Evolutionary conservation across 2,329 filamentous ascomycete genomes (phyloP).

Genomic region (Aureobasidium zeae): DNA sequence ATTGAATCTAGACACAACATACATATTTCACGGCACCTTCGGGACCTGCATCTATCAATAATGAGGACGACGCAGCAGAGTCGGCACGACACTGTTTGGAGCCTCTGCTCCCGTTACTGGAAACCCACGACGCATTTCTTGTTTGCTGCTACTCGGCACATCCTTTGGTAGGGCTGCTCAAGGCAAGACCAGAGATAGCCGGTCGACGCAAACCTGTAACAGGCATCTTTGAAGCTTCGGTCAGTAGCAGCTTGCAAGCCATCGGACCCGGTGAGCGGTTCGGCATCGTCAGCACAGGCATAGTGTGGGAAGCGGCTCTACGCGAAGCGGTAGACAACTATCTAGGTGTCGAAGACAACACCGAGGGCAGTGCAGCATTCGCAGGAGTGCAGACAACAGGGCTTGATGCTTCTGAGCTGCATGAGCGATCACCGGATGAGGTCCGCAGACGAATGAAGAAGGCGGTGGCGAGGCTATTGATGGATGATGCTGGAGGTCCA

Average conservation of each 20-base stretch:
- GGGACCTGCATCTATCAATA: slow-evolving; percentile 69
- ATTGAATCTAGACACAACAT: slow-evolving; percentile 38
- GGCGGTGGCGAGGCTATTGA: slow-evolving; percentile 59
- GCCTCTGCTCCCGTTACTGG: slow-evolving; percentile 40
- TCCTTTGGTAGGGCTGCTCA: slow-evolving; percentile 58
- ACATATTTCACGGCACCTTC: slow-evolving; percentile 57
- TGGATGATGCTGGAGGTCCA: slow-evolving; percentile 31
- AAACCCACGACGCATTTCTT: slow-evolving; percentile 62
- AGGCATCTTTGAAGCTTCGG: slow-evolving; percentile 81
- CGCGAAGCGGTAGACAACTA: slow-evolving; percentile 54
- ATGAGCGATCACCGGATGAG: slow-evolving; percentile 55
- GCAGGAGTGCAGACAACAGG: slow-evolving; percentile 77
- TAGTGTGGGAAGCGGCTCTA: slow-evolving; percentile 71
- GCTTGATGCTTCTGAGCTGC: slow-evolving; percentile 68
- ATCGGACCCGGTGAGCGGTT: slow-evolving; percentile 49
- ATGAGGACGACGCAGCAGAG: slow-evolving; percentile 55
- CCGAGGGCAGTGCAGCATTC: slow-evolving; percentile 42
- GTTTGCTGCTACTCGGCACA: slow-evolving; percentile 86
- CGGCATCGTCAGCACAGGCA: slow-evolving; percentile 82
- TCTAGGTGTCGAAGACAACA: slow-evolving; percentile 42
- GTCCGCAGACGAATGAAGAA: slow-evolving; percentile 57
- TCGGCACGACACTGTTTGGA: slow-evolving; percentile 56
- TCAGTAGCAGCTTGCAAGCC: slow-evolving; percentile 53
- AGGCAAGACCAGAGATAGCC: slow-evolving; percentile 33
- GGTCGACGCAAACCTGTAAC: slow-evolving; percentile 48